A percentile compares a stretch with the other conserved stretches of the same genome.
Evolutionary conservation across 345 rosid genomes (phyloP).

Genomic region (Trapa incisa): DNA sequence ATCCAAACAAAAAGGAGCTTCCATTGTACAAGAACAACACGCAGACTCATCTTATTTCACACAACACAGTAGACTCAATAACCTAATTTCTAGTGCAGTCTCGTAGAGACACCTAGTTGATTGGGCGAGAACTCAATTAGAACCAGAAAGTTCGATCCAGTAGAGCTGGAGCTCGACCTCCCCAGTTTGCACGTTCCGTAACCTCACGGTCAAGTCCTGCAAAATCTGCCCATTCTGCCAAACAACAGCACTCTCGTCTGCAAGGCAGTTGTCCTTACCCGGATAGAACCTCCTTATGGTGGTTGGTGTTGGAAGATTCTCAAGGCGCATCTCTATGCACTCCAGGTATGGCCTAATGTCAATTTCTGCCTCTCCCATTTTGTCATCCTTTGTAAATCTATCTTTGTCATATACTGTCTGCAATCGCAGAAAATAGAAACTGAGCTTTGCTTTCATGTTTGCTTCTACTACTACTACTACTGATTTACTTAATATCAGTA

Average conservation of each 20-base stretch:
- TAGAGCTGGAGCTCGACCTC: slow-evolving; percentile 23
- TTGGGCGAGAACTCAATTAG: background rate
- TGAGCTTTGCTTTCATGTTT: background rate
- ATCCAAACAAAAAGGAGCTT: too few species aligned
- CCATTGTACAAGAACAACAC: too few species aligned
- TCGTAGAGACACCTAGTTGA: background rate
- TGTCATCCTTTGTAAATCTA: slow-evolving; percentile 52
- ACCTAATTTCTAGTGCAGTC: background rate
- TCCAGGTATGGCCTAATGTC: slow-evolving; percentile 45
- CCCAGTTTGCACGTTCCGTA: slow-evolving; percentile 23
- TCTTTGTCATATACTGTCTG: slow-evolving; percentile 73
- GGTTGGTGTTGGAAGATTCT: slow-evolving; percentile 25
- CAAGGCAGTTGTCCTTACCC: slow-evolving; percentile 16
- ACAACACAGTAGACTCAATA: background rate
- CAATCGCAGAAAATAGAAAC: background rate
- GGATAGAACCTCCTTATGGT: slow-evolving; percentile 17
- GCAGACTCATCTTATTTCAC: background rate
- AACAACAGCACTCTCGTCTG: slow-evolving; percentile 17
- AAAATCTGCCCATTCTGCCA: slow-evolving; percentile 11
- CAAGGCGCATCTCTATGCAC: slow-evolving; percentile 30
- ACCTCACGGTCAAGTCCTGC: slow-evolving; percentile 15
- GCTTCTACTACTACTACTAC: too few species aligned
- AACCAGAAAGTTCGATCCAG: slow-evolving; percentile 16
- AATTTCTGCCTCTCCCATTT: slow-evolving; percentile 68
- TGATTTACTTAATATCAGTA: too few species aligned